phyloP scores from a whole-genome alignment of 371 early-diverging fungal species.

The Mucor indicus region DNA sequence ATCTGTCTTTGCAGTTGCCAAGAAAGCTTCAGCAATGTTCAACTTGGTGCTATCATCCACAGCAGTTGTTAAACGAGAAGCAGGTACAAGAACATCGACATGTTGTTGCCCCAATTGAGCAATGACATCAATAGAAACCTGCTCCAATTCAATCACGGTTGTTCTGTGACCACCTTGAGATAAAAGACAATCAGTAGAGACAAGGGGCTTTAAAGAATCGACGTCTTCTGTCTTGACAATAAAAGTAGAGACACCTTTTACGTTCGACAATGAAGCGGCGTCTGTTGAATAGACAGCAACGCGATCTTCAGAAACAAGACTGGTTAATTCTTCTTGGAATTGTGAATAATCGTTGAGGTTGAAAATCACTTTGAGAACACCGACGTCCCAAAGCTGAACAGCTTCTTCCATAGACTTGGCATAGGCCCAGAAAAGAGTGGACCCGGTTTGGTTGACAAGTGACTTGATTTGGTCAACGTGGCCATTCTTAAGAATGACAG shows the following conservation, averaged over 20 bases:
- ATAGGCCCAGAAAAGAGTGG: slow-evolving; percentile 56
- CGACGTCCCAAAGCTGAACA: slow-evolving; percentile 56
- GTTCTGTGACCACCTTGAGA: slow-evolving; percentile 43
- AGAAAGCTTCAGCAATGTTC: slow-evolving; percentile 69
- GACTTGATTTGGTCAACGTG: slow-evolving; percentile 36
- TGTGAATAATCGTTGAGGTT: slow-evolving; percentile 29
- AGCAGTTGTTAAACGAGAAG: slow-evolving; percentile 32
- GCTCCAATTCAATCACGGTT: slow-evolving; percentile 34
- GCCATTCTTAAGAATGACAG: slow-evolving; percentile 34
- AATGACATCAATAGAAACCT: slow-evolving; percentile 32
- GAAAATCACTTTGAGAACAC: slow-evolving; percentile 58
- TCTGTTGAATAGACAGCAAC: slow-evolving; percentile 24
- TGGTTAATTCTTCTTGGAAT: slow-evolving; percentile 22
- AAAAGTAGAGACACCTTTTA: slow-evolving; percentile 19
- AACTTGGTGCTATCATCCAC: slow-evolving; percentile 25
- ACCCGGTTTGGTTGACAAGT: slow-evolving; percentile 34
- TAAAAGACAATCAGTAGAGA: slow-evolving; percentile 20
- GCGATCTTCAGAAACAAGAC: slow-evolving; percentile 41
- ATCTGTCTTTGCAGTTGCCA: slow-evolving; percentile 70
- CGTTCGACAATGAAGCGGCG: not conserved
- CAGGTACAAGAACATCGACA: slow-evolving; percentile 38
- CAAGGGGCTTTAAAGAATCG: slow-evolving; percentile 7
- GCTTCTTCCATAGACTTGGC: slow-evolving; percentile 51
- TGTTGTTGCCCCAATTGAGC: slow-evolving; percentile 32
- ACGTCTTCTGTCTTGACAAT: slow-evolving; percentile 12